phyloP scores from a whole-genome alignment of 2,329 filamentous ascomycete genomes.

The Penicillium sp. region DNA sequence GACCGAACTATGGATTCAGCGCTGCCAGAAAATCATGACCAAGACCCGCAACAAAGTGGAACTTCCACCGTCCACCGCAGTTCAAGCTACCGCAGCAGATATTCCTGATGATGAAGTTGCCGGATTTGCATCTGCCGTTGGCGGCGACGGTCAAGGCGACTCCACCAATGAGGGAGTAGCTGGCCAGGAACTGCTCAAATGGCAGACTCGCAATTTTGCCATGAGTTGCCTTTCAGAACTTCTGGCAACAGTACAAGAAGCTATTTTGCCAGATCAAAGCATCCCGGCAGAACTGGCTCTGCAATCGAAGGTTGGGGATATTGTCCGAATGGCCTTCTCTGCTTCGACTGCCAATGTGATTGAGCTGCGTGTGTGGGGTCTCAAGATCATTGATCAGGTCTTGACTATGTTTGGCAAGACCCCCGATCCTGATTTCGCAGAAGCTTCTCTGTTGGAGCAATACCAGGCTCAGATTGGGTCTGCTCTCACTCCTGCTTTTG shows the following conservation, averaged over 20 bases:
- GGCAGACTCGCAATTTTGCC: constrained; percentile 93
- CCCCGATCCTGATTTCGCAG: constrained; percentile 95
- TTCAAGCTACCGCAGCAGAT: constrained; percentile 61
- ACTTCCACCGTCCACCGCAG: constrained; percentile 33
- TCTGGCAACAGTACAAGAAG: constrained; percentile 73
- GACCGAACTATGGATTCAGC: constrained; percentile 80
- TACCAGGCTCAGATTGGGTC: constrained; percentile 99
- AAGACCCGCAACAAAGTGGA: constrained; percentile 73
- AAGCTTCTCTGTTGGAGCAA: constrained; percentile 92
- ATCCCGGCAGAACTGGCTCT: constrained; percentile 74
- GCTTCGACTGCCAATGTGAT: constrained; percentile 92
- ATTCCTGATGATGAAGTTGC: constrained; percentile 95
- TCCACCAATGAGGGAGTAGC: constrained; percentile 49
- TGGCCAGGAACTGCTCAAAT: constrained; percentile 84
- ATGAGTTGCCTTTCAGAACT: constrained; percentile 86
- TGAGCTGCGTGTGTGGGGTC: constrained; percentile 81
- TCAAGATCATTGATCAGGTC: constrained; percentile 91
- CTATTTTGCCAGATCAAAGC: constrained; percentile 73
- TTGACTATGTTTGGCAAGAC: constrained; percentile 95
- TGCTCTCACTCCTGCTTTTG: constrained; percentile 92
- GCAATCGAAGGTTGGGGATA: constrained; percentile 81
- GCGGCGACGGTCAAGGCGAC: constrained; percentile 59
- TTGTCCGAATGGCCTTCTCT: constrained; percentile 95
- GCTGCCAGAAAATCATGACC: constrained; percentile 83
- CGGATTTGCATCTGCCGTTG: constrained; percentile 79